Conservation (phyloP, 2,329 filamentous ascomycete genomes). For the Exophiala bonariae region DNA sequence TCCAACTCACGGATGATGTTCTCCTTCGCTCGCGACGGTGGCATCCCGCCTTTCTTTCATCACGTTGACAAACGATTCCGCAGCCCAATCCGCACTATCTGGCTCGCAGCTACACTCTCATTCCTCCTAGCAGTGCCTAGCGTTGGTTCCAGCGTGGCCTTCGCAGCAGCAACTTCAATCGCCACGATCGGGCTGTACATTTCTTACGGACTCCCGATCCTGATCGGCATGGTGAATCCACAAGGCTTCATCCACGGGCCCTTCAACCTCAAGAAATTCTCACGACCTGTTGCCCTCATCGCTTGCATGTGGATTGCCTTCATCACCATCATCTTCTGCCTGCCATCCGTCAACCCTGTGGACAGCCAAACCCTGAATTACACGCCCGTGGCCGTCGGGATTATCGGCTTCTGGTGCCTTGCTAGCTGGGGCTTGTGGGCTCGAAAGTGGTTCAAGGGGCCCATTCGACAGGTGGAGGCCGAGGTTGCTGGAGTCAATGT, state of each 20-base stretch:
- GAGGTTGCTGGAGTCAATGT: conserved; percentile 51
- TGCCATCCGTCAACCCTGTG: conserved; percentile 58
- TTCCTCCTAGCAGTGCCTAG: conserved; percentile 59
- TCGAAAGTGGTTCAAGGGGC: conserved; percentile 57
- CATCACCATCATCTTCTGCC: conserved; percentile 59
- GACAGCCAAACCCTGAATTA: conserved; percentile 60
- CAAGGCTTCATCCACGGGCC: conserved; percentile 56
- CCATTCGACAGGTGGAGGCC: conserved; percentile 54
- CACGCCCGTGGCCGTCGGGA: conserved; percentile 59
- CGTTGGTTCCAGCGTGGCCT: conserved; percentile 56
- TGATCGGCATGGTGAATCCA: conserved; percentile 56
- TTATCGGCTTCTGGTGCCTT: conserved; percentile 51
- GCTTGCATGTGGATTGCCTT: conserved; percentile 55
- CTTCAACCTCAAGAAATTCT: conserved; percentile 52
- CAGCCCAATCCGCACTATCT: conserved; percentile 50
- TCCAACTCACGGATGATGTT: conserved; percentile 68
- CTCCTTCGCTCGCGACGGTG: conserved; percentile 67
- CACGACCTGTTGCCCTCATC: conserved; percentile 48
- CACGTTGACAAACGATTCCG: conserved; percentile 52
- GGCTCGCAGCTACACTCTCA: conserved; percentile 55
- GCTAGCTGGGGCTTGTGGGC: conserved; percentile 56
- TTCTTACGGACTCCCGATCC: conserved; percentile 58
- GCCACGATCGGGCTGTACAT: conserved; percentile 61
- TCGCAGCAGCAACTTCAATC: conserved; percentile 59
- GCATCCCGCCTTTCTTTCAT: conserved; percentile 58